Evolutionary conservation across 768 basidiomycete species (phyloP).

Genomic region (Lentinula sp.): DNA sequence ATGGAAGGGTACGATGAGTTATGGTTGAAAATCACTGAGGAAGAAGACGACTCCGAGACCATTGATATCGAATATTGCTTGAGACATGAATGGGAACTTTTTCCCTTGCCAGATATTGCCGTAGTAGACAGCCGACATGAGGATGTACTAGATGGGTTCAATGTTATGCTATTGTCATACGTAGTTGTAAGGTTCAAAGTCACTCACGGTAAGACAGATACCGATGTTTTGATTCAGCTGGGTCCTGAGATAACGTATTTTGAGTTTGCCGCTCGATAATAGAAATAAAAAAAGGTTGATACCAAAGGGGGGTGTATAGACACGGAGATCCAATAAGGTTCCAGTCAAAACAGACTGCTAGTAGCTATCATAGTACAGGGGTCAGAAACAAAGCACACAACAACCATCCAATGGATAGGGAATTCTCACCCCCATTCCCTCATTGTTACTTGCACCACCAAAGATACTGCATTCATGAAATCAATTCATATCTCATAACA

Average conservation of each 20-base stretch:
- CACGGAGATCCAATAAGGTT: conserved; percentile 17
- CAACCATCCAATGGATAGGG: neutral
- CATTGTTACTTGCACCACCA: conserved; percentile 30
- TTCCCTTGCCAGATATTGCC: conserved; percentile 16
- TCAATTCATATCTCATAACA: too few relatives aligned
- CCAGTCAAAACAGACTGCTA: conserved; percentile 22
- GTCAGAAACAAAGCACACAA: neutral
- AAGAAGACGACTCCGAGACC: neutral
- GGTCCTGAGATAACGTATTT: conserved; percentile 3
- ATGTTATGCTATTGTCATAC: neutral
- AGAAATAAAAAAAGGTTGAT: neutral
- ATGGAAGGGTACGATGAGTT: conserved; percentile 9
- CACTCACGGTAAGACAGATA: conserved; percentile 11
- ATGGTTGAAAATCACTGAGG: neutral
- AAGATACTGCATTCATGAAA: conserved; percentile 16
- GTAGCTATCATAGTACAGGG: conserved; percentile 12
- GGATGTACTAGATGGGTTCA: conserved; percentile 8
- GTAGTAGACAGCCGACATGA: conserved; percentile 16
- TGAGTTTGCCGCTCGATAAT: neutral
- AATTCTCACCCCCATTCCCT: conserved; percentile 18
- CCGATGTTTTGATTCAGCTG: conserved; percentile 17
- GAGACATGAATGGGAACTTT: conserved; percentile 14
- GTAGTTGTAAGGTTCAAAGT: too few relatives aligned
- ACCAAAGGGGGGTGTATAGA: conserved; percentile 1
- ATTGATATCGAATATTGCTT: conserved; percentile 7